Percentiles rank a stretch among this genome's conserved stretches.
Conservation (phyloP, 345 rosid genomes). For the Reutealis trisperma region DNA sequence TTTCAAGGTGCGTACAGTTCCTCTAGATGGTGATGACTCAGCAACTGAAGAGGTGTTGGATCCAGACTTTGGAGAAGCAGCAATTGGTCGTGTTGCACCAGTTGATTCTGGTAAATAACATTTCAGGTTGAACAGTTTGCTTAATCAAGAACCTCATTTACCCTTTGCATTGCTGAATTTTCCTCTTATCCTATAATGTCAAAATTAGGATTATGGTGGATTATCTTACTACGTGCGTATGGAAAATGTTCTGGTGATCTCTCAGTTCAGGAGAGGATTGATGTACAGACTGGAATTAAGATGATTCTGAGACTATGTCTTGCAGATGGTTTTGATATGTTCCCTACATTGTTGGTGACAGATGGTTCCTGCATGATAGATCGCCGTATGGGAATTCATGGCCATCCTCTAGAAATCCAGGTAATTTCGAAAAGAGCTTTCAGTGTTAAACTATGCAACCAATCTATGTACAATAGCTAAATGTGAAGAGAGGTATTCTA, state of each 20-base stretch:
- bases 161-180: not conserved
- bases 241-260: constrained; percentile 88
- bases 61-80: constrained; percentile 96
- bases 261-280: constrained; percentile 83
- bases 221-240: constrained; percentile 82
- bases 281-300: constrained; percentile 94
- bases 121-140: constrained; percentile 3
- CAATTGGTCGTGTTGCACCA: constrained; percentile 98
- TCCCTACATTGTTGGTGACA: constrained; percentile 87
- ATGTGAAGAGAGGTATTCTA: not conserved
- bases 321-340: constrained; percentile 98
- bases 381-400: constrained; percentile 98
- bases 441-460: not conserved
- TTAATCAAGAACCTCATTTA: not conserved
- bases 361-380: constrained; percentile 99
- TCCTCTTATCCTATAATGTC: constrained; percentile 21
- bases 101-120: constrained; percentile 74
- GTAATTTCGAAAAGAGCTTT: constrained; percentile 26
- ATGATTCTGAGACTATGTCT: constrained; percentile 89
- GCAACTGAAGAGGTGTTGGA: constrained; percentile 86
- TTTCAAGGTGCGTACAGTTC: constrained; percentile 85
- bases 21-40: constrained; percentile 80
- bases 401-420: constrained; percentile 96
- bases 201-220: constrained; percentile 91
- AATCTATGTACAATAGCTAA: not conserved